Evolutionary conservation across 345 rosid species (phyloP), one percentile per base, ranked within the genome.

Genomic region (Clarkia xantiana): DNA sequence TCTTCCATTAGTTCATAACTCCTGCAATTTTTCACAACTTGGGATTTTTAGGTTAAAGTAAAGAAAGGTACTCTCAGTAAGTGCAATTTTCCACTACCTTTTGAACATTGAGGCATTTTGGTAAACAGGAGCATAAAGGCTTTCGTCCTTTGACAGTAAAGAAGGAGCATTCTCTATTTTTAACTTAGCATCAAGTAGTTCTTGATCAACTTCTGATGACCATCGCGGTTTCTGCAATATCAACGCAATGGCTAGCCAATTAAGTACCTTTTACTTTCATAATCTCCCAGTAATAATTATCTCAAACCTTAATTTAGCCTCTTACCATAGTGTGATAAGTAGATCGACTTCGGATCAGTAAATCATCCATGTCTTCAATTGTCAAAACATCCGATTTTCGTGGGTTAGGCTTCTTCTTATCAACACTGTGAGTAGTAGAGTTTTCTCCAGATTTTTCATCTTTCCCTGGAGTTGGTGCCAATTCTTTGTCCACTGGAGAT

Each of bases 1-100:
- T 68, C 62, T 76, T 88, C 93, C 95, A 88, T 88, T 51, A 88
- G 67, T 51, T 84, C 84, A 61, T 88, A 84, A 71, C 97, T 88
- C 89, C 97, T 88, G 71, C 74, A 51, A 59, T 54, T 51, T 42
- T 45, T 42, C 46, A n/a, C 36, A 5, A 10, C 6, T 29, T 10
- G 36, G 36, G 2, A 29, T 10, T 29, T 29, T 29, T 1, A 29
- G 36, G 36, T 7, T 3, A 29, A 29, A 29, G 36, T 29, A 29
- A 10, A 29, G 36, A 29, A 29, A 29, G 36, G 36, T 29, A 2
- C 36, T 29, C 8, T 10, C 36, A 5, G 36, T 29, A 29, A 2
- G 36, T 29, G 36, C 36, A 29, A 29, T 29, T 7, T 29, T 9
- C 39, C 22, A 56, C 60, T 46, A 78, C 97, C 77, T 80, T 71